Conservation (phyloP, 192 early-diverging fungal genomes). For the Podila clonocystis region DNA sequence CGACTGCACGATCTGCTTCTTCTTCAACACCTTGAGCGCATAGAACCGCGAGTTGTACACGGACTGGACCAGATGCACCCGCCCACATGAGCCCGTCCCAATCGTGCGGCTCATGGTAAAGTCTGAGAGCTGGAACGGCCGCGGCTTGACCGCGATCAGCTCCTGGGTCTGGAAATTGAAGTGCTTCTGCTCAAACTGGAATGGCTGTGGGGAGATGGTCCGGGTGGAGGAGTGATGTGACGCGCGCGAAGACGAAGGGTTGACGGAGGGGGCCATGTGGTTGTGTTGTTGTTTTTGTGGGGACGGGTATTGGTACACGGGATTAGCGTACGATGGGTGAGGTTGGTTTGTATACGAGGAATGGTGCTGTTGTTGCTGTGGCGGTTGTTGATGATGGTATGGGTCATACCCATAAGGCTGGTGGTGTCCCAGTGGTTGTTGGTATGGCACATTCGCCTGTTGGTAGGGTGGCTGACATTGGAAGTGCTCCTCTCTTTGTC, state of each 20-base stretch:
- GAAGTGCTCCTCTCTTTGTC: constrained; percentile 15
- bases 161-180: constrained; percentile 50
- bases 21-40: constrained; percentile 96
- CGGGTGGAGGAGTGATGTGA: constrained; percentile 1
- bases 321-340: not conserved
- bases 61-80: constrained; percentile 91
- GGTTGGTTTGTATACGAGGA: constrained; percentile 1
- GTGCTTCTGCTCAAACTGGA: constrained; percentile 50
- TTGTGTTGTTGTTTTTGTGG: constrained; percentile 1
- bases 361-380: constrained; percentile 8
- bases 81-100: constrained; percentile 96
- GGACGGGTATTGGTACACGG: not conserved
- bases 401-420: constrained; percentile 8
- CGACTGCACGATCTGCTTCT: constrained; percentile 90
- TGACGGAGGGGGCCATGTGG: not conserved
- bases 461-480: constrained; percentile 39
- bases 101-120: constrained; percentile 89
- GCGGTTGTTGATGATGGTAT: constrained; percentile 5
- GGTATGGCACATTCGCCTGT: constrained; percentile 28
- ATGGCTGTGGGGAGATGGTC: constrained; percentile 36
- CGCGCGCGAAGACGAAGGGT: not conserved
- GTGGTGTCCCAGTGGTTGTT: constrained; percentile 4
- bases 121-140: constrained; percentile 71
- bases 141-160: constrained; percentile 37
- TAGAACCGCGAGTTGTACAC: constrained; percentile 84